Conservation (phyloP, 441 rosid species). For the Manihot esculenta region DNA sequence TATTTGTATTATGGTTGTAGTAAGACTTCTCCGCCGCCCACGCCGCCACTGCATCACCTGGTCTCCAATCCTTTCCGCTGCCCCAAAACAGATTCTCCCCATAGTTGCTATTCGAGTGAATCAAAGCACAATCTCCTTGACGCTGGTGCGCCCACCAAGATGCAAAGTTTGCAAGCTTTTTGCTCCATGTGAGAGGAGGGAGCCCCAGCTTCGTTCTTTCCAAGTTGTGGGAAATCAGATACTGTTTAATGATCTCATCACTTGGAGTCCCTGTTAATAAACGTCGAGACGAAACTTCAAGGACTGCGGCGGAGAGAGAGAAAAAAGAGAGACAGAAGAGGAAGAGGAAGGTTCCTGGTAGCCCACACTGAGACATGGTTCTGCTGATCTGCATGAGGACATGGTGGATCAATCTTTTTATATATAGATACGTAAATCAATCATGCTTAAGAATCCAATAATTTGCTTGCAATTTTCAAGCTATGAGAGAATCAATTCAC, state of each 20-base stretch:
- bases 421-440: background rate
- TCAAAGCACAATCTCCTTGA: constrained; percentile 42
- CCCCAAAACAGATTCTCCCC: constrained; percentile 69
- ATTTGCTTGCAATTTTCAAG: background rate
- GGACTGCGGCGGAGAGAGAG: constrained; percentile 10
- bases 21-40: constrained; percentile 50
- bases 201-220: constrained; percentile 44
- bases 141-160: constrained; percentile 40
- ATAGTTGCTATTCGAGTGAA: constrained; percentile 48
- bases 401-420: background rate
- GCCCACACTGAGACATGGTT: constrained; percentile 23
- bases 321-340: constrained; percentile 17
- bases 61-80: constrained; percentile 48
- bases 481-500: constrained; percentile 32
- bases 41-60: constrained; percentile 37
- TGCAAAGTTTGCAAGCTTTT: constrained; percentile 44
- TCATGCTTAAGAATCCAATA: background rate
- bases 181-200: constrained; percentile 56
- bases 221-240: constrained; percentile 40
- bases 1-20: constrained; percentile 38
- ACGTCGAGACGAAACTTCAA: constrained; percentile 19
- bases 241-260: constrained; percentile 27
- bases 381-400: no score
- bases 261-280: background rate
- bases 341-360: constrained; percentile 26